phyloP scores from a whole-genome alignment of 2,329 filamentous ascomycete genomes.

The Colletotrichum sojae region DNA sequence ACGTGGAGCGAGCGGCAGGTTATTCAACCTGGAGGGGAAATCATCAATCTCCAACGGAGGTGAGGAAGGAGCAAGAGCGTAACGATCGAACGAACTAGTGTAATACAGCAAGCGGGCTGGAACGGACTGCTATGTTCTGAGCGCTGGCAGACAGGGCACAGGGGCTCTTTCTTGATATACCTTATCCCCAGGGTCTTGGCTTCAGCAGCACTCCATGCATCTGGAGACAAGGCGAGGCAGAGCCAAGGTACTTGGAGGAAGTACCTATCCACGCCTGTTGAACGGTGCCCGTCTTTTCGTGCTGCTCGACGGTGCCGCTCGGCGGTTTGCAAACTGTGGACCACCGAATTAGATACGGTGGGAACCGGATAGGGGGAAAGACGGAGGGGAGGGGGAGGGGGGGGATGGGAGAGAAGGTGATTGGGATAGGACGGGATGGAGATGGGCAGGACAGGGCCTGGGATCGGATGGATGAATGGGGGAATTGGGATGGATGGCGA shows the following conservation, averaged over 20 bases:
- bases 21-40: conserved; percentile 16
- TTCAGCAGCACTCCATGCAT: background rate
- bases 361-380: conserved; percentile 18
- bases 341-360: conserved; percentile 20
- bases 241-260: background rate
- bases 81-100: background rate
- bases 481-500: conserved; percentile 29
- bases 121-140: background rate
- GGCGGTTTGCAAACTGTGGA: conserved; percentile 29
- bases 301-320: conserved; percentile 24
- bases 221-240: background rate
- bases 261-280: too few relatives aligned
- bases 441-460: background rate
- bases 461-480: conserved; percentile 25
- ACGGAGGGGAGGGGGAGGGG: too few relatives aligned
- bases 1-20: conserved; percentile 33
- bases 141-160: conserved; percentile 8
- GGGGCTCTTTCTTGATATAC: conserved; percentile 40
- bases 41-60: conserved; percentile 36
- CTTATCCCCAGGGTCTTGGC: conserved; percentile 28
- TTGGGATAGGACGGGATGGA: conserved; percentile 33
- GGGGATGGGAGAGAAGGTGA: background rate
- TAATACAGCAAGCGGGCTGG: conserved; percentile 12
- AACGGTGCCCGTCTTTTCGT: background rate
- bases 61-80: conserved; percentile 11